Conservation (phyloP, 345 rosid genomes). For the Boechera stricta region DNA sequence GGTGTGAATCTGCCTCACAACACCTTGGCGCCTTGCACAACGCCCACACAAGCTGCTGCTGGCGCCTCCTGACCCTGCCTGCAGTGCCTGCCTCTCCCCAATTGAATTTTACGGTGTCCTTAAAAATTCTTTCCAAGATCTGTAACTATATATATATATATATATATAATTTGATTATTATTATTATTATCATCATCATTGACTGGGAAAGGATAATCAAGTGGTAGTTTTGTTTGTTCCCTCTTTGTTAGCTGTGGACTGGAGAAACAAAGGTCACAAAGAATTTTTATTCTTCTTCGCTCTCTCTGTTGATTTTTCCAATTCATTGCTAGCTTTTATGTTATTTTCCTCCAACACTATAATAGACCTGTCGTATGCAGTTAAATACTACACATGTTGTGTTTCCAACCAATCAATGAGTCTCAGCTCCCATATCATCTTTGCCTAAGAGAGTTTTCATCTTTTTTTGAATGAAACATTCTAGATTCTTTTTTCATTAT, state of each 20-base stretch:
- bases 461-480: background rate
- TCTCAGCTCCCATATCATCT: no score
- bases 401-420: no score
- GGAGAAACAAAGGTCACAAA: background rate
- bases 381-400: no score
- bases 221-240: conserved; percentile 23
- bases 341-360: no score
- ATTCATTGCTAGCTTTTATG: background rate
- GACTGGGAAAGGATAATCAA: conserved; percentile 4
- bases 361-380: no score
- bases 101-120: background rate
- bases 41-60: conserved; percentile 50
- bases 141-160: conserved; percentile 20
- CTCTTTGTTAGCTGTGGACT: conserved; percentile 18
- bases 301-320: background rate
- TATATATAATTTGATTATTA: conserved; percentile 3
- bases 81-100: background rate
- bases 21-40: conserved; percentile 64
- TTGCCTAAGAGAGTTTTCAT: background rate
- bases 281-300: background rate
- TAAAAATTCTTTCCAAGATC: conserved; percentile 10
- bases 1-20: conserved; percentile 67
- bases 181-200: conserved; percentile 2
- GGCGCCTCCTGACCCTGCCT: conserved; percentile 25
- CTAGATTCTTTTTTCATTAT: background rate